Evolutionary conservation across 73 alveolate species (phyloP).

Genomic region (Blepharisma stoltei): DNA sequence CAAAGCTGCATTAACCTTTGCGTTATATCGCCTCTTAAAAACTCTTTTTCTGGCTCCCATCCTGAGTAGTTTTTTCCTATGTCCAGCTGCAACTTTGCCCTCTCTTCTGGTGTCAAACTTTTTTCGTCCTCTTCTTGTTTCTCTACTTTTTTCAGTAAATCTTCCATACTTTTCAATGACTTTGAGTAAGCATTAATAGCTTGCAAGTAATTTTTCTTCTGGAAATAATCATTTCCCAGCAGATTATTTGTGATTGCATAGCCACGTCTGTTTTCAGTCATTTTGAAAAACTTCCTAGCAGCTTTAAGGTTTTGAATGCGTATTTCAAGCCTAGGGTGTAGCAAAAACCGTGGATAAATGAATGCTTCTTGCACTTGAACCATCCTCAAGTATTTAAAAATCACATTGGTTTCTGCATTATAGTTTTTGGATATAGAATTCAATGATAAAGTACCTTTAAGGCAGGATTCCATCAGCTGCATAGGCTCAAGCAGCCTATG

Average conservation of each 20-base stretch:
- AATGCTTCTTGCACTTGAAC: neutral
- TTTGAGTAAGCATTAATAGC: neutral
- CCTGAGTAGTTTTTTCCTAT: neutral
- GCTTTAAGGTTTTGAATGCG: neutral
- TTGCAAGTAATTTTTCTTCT: neutral
- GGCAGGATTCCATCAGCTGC: too few species aligned
- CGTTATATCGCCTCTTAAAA: neutral
- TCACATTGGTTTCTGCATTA: slow-evolving; percentile 1
- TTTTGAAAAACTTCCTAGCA: neutral
- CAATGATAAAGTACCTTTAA: too few species aligned
- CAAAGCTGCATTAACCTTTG: neutral
- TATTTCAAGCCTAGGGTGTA: neutral
- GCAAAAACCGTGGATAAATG: slow-evolving; percentile 1
- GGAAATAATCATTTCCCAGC: neutral
- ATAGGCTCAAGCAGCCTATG: too few species aligned
- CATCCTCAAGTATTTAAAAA: neutral
- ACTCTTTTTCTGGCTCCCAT: slow-evolving; percentile 17
- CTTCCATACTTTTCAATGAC: neutral
- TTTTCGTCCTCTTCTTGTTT: slow-evolving; percentile 10
- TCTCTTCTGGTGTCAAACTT: slow-evolving; percentile 1
- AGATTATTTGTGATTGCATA: slow-evolving; percentile 13
- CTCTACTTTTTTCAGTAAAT: neutral
- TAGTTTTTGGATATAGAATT: neutral
- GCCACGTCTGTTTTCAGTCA: neutral
- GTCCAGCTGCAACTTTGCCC: neutral